phyloP scores from a whole-genome alignment of 257 asterid genomes.

The Solanum chilense region DNA sequence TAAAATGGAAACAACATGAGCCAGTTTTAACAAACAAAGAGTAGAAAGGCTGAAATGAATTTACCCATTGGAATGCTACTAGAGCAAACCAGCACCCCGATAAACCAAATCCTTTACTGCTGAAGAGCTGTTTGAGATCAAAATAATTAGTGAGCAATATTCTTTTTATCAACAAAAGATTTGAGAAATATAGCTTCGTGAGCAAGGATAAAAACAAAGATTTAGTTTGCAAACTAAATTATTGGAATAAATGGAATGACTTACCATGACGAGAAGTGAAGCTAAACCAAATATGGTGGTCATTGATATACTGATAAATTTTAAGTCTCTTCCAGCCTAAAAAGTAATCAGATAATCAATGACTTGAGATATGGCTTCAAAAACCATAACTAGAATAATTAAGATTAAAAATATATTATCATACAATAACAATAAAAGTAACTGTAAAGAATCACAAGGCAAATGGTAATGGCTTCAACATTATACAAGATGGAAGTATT shows the following conservation, averaged over 20 bases:
- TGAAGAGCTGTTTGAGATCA: conserved; percentile 36
- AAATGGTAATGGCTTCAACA: neutral
- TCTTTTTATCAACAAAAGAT: neutral
- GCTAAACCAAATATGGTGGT: conserved; percentile 49
- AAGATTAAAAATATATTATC: neutral
- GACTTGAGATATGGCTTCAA: neutral
- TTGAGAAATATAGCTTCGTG: neutral
- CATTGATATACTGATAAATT: conserved; percentile 79
- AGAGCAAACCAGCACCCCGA: conserved; percentile 81
- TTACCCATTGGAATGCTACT: conserved; percentile 91
- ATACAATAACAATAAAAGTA: neutral
- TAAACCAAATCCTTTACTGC: conserved; percentile 65
- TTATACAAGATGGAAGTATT: neutral
- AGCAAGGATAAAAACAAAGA: neutral
- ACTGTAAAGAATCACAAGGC: neutral
- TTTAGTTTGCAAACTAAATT: neutral
- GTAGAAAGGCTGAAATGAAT: neutral
- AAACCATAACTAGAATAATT: neutral
- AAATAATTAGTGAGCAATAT: neutral
- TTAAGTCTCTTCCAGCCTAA: conserved; percentile 95
- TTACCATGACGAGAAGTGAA: conserved; percentile 62
- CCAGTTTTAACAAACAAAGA: neutral
- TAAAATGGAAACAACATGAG: neutral
- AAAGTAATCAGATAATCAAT: neutral
- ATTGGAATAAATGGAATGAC: neutral